phyloP scores from a whole-genome alignment of 768 basidiomycete genomes.

The Podaxis mareebaensis region DNA sequence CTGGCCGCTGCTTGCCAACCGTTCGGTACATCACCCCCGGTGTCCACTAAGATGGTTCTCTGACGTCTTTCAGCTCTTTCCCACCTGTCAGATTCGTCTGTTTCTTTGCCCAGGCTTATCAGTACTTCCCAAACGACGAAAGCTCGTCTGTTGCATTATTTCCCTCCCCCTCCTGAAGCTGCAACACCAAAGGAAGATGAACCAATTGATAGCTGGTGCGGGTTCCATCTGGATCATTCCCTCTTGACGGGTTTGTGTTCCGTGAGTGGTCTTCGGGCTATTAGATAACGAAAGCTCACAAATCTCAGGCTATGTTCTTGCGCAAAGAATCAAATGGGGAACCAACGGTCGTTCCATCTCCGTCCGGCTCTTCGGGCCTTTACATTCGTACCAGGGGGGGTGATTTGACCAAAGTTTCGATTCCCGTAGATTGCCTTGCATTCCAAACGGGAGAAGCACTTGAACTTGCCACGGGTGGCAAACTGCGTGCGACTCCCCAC shows the following conservation, averaged over 20 bases:
- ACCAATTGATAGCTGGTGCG: conserved; percentile 88
- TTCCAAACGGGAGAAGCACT: conserved; percentile 98
- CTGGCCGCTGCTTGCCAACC: conserved; percentile 88
- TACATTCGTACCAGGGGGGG: conserved; percentile 89
- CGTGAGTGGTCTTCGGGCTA: conserved; percentile 38
- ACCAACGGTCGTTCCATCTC: conserved; percentile 57
- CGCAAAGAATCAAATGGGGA: conserved; percentile 42
- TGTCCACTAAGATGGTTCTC: not conserved
- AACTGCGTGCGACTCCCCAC: conserved; percentile 90
- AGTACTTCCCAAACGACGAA: conserved; percentile 80
- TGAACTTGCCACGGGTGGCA: conserved; percentile 80
- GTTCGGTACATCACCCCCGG: conserved; percentile 58
- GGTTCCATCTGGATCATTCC: conserved; percentile 92
- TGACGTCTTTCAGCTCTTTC: conserved; percentile 50
- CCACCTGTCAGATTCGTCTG: conserved; percentile 61
- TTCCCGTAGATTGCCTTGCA: conserved; percentile 83
- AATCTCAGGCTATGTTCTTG: conserved; percentile 79
- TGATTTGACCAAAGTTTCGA: conserved; percentile 77
- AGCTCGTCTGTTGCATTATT: conserved; percentile 95
- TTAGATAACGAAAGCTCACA: conserved; percentile 2
- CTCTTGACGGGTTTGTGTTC: conserved; percentile 92
- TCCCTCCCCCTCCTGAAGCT: conserved; percentile 59
- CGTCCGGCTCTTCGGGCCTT: conserved; percentile 79
- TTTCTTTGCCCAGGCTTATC: conserved; percentile 75
- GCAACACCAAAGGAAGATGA: conserved; percentile 50